These are phyloP conservation scores for Ganoderma lingzhi DNA, from an alignment of 1,284 basidiomycete genomes.

Conservation along the genomic window DNA sequence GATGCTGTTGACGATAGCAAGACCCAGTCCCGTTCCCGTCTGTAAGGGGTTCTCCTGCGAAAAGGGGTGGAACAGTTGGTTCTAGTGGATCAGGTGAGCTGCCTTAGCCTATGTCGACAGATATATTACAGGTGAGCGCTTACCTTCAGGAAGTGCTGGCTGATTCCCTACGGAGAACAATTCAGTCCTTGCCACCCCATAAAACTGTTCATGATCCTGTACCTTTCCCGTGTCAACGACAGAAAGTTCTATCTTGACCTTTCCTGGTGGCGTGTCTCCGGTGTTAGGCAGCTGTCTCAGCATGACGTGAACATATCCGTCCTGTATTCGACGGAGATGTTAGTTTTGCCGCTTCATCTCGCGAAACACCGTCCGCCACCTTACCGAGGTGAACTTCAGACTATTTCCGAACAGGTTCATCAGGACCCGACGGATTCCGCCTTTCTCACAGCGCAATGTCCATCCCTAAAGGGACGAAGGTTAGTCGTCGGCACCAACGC, in stretches of 20 bases:
- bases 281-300: slow-evolving; percentile 76
- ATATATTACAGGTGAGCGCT: slow-evolving; percentile 1
- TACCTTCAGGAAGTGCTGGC: slow-evolving; percentile 87
- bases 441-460: slow-evolving; percentile 90
- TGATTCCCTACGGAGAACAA: slow-evolving; percentile 70
- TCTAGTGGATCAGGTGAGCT: slow-evolving; percentile 51
- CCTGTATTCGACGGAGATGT: slow-evolving; percentile 49
- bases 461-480: slow-evolving; percentile 68
- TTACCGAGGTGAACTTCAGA: slow-evolving; percentile 88
- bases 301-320: slow-evolving; percentile 89
- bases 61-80: slow-evolving; percentile 97
- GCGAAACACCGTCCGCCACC: slow-evolving; percentile 29
- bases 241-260: slow-evolving; percentile 82
- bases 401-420: slow-evolving; percentile 98
- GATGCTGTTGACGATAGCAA: slow-evolving; percentile 96
- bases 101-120: background rate
- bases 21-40: slow-evolving; percentile 94
- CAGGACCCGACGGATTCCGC: slow-evolving; percentile 89
- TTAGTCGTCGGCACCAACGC: background rate
- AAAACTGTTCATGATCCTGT: slow-evolving; percentile 18
- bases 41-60: slow-evolving; percentile 93
- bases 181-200: background rate
- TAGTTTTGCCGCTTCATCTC: slow-evolving; percentile 13
- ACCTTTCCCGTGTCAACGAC: slow-evolving; percentile 94
- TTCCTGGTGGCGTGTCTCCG: slow-evolving; percentile 51